Base-by-base conservation (phyloP, 768 basidiomycete species). In the Rhizopogon salebrosus region DNA sequence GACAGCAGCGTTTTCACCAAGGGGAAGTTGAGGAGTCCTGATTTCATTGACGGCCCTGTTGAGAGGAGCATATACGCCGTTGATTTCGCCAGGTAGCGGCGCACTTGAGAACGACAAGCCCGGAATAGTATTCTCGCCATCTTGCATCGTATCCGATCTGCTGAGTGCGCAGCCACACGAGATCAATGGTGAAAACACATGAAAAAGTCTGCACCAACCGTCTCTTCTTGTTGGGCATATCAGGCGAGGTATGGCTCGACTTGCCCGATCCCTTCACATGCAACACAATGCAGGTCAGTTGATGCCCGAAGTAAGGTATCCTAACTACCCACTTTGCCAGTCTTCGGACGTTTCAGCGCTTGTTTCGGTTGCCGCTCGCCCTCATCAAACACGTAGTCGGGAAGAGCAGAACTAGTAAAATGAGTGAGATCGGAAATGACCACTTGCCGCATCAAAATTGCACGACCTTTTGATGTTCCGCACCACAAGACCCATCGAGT, bases 401-500 rank as follows among this genome's bases (percentile, higher is more conserved):
- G 92, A 26, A 95, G 74, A 2, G 75, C 75, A 49, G 88, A 77
- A 60, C 92, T 93, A 60, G 24, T 52, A 54, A 49, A 55, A 53
- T 58, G 46, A 57, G 55, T 45, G 60, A 64, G 61, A 64, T 59
- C 18, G 46, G 23, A 42, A 53, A 11, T 49, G 61, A 54, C 59
- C 51, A 51, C 51, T 20, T 45, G 57, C 41, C 38, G 46, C 43
- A 54, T 53, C 46, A 13, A n/a, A 58, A 52, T 43, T 53, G 45
- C 60, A 59, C 63, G 62, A 93, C 95, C 84, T 86, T 77, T 84
- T 97, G 64, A 98, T 92, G 66, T 98, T 88, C 45, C 92, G 85
- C 26, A 99, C 87, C 45, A 91, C 81, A 55, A 99, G 89, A 20
- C 94, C 93, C 97, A 99, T 99, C 51, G 82, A 84, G 13, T 81